Base-by-base conservation (phyloP, 192 early-diverging fungal species). In the Jimgerdemannia flammicorona region DNA sequence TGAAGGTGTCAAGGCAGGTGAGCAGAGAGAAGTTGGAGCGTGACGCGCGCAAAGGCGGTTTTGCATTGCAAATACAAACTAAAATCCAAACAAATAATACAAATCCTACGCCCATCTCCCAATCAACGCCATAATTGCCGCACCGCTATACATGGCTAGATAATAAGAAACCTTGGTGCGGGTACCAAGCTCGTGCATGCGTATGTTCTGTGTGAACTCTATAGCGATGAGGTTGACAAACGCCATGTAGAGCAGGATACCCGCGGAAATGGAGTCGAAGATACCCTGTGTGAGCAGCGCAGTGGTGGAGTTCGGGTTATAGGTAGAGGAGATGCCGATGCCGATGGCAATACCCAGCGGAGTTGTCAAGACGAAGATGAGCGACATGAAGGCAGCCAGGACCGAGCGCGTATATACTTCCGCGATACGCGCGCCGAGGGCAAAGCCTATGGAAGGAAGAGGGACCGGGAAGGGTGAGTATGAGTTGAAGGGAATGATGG, bases 311-410 rank as follows among this genome's bases (percentile, higher is more conserved):
- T 84, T 77, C 3, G 86, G 86, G 20, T 91, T 83, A 81, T 91
- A 92, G 7, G 89, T 77, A 41, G 84, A 73, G 3, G 86, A 84
- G 71, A 95, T 84, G 49, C 80, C 90, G 72, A 96, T 92, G 20
- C 96, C 95, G 67, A 97, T 85, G 1, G 83, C 87, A 66, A 92
- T 84, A 41, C 96, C 96, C 59, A 96, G 4, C 7, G 96, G 96
- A 11, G 95, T 96, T 19, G 90, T 95, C n/a, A 89, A n/a, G 0
- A 90, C 84, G 80, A 92, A 94, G 42, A 90, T 70, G 4, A 86
- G 64, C 1, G 87, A 86, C 11, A 89, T 41, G 66, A 89, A 74
- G 9, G 89, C 86, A 40, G 82, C 80, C 2, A 84, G 11, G 49
- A 87, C 78, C 1, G 78, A 76, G 39, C 72, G 67, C 4, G 40